Base-by-base conservation (phyloP, 2,329 filamentous ascomycete species). In the Dactylonectria macrodidyma region DNA sequence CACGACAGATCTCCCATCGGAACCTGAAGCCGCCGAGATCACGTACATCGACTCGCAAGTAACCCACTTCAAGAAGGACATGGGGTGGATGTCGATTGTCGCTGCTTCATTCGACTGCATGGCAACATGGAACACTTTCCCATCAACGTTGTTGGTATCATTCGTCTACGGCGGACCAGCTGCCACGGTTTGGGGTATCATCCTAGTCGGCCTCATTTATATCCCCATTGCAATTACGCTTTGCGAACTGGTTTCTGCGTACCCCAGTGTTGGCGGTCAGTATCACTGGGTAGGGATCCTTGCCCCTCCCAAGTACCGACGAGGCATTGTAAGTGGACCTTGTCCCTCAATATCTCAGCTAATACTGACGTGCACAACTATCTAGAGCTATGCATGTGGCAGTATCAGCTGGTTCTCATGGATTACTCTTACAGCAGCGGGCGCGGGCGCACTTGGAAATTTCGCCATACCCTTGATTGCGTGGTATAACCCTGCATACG, bases 61-160 rank as follows among this genome's bases (percentile, higher is more conserved):
- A 2, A 50, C 57, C 19, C 57, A 51, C 7, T 51, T 59, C 19
- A 59, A 30, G 19, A 59, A 59, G 33, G 57, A 59, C 2, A 19
- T 59, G 57, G 33, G 57, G 1, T 59, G 57, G 57, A 30, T 59
- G 5, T 59, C 57, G 4, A 59, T 59, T 38, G 19, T 59, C 6
- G 57, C 57, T 3, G 46, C 57, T 14, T 24, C 44, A 3, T 59
- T 59, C 19, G 57, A 59, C 11, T 38, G 57, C 46, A 50, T 59
- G 57, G 46, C 57, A 24, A 59, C 57, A 30, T 59, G 57, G 57
- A 51, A 50, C 19, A 59, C 57, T 11, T 59, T 59, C 14, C 57
- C 57, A 38, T 38, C 57, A 5, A 59, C 46, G 2, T n/a, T 59
- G 10, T 14, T 59, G 4, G 57, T 59, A 5, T 50, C 44, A 1